These are phyloP conservation scores for Fagus crenata DNA, from an alignment of 306 rosid species.

Conservation along the genomic window DNA sequence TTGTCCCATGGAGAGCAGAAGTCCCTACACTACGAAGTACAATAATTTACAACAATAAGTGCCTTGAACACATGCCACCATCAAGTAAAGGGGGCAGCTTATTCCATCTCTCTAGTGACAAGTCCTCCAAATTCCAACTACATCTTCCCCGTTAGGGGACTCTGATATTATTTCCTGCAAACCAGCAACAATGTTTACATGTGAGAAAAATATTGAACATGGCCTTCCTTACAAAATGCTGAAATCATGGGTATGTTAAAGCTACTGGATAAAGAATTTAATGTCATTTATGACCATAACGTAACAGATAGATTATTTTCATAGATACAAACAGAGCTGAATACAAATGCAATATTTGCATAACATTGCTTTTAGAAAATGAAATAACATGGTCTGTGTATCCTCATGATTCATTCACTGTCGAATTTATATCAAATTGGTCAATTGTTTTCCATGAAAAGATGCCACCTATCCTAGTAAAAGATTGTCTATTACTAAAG, in stretches of 20 bases:
- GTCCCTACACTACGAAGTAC: too few species aligned
- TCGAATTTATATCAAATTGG: not conserved
- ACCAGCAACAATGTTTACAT: not conserved
- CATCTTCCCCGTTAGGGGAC: not conserved
- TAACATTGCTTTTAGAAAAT: not conserved
- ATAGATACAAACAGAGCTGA: not conserved
- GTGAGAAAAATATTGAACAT: not conserved
- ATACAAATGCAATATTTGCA: not conserved
- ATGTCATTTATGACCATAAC: not conserved
- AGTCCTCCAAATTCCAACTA: not conserved
- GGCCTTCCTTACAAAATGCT: not conserved
- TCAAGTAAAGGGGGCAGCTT: not conserved
- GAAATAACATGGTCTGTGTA: not conserved
- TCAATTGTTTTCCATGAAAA: not conserved
- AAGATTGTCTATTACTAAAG: not conserved
- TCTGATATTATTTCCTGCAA: not conserved
- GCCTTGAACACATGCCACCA: not conserved
- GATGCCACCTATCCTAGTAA: not conserved
- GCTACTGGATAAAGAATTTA: not conserved
- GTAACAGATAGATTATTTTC: not conserved
- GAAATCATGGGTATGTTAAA: not conserved
- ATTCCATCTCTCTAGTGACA: not conserved
- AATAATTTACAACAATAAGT: conserved; percentile 10
- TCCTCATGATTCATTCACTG: not conserved
- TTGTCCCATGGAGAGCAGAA: too few species aligned